Evolutionary conservation across 2,329 filamentous ascomycete genomes (phyloP), one percentile per base, ranked within the genome.

Genomic region (Akanthomyces muscarius): DNA sequence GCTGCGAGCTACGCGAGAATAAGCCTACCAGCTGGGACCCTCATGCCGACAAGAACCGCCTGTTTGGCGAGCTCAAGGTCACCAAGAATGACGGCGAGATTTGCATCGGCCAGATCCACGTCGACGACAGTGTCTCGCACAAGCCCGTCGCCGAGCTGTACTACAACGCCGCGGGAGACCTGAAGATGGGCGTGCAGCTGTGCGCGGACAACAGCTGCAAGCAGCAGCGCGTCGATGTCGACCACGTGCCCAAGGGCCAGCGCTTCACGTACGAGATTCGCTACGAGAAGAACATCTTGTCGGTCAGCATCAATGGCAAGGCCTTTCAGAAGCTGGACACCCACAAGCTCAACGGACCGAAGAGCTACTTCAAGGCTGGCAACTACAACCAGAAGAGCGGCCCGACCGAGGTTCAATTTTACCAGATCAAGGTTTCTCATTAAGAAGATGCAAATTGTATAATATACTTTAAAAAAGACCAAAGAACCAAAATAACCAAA

Each of bases 111-210:
- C 76, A 78, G 65, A 72, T 78, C 62, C 74, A 77, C 52, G 73
- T 76, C 54, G 73, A 77, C 48, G 72, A 73, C 53, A 68, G 62
- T 18, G 64, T 76, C 13, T 76, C 73, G 25, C 70, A 63, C 63
- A 78, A 78, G 66, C 77, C 77, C 1, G 70, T 78, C 14, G 72
- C 70, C 18, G 77, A 79, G 64, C 67, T 79, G 18, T 80, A 75
- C 67, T 74, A 74, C 64, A 74, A 72, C 55, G 62, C 67, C 8
- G 67, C 65, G 2, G 77, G 77, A 5, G 69, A 68, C 1, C 62
- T 79, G 23, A 69, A 67, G 1, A 72, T 78, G 63, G 76, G 76
- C 2, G 76, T 79, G n/a, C 73, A 76, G 58, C 71, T 73, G 65
- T 74, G 68, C 48, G 66, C 66, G 4, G n/a, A 53, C 11, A 61